Base-by-base conservation (phyloP, 345 rosid species). In the Bruguiera gymnorhiza region DNA sequence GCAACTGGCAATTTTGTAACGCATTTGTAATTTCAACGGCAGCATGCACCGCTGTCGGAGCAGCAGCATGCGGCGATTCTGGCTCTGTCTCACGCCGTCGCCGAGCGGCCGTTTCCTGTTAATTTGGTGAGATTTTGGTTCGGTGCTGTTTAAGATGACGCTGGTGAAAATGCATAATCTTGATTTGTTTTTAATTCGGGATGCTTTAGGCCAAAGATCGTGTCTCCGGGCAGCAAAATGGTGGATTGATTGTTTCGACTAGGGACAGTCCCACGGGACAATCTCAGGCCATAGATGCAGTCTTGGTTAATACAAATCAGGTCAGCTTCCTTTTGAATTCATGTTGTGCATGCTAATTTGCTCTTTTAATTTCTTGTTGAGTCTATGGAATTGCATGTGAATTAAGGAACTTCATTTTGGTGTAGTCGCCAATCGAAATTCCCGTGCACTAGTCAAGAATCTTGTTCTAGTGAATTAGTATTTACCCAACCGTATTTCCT, bases 251-350 rank as follows among this genome's bases (percentile, higher is more conserved):
- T 23, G 84, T 82, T 63, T 69, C 86, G 20, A 69, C 80, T 2
- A 82, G 84, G 75, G 89, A 81, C 37, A 71, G 73, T 6, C 50
- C 69, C 32, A 67, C 83, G 23, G 84, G 90, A n/a, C 86, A 88
- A 58, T 73, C 93, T 60, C 89, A 86, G 63, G 86, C 87, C 10
- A 81, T 84, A 43, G 93, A 92, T 74, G 86, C 89, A 53, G 95
- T 92, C 79, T 80, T 92, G 80, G 89, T 88, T 82, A 95, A 89
- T 69, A 85, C 97, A 10, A 89, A 88, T 84, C 90, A 88, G 87
- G 97, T 88, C 29, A 65, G 60, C 62, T 36, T 23, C 4, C 9
- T 9, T 51, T 11, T 16, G 13, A 5, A 43, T 70, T 21, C 4
- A 8, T 39, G 10, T 76, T 27, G 31, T 64, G 5, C 23, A 66